Evolutionary conservation across 1,139 yeast species (phyloP).

Genomic region (Ashbya aceris): DNA sequence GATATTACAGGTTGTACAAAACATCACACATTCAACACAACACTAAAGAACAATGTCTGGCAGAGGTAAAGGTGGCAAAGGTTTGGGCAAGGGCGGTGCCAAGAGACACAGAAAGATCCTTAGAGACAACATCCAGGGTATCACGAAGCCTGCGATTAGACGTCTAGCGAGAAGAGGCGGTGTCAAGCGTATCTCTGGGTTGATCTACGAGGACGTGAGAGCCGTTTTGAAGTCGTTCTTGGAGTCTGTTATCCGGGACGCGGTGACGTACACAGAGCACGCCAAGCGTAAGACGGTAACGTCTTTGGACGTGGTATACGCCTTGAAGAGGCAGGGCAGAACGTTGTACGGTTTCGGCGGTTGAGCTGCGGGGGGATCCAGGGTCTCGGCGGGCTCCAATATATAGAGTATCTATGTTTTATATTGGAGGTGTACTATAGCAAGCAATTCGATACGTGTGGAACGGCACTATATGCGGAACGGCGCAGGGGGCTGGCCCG

Average conservation of each 20-base stretch:
- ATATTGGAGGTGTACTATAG: too few relatives aligned
- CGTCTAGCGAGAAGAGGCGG: conserved; percentile 99
- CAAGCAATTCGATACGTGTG: too few relatives aligned
- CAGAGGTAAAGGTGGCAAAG: conserved; percentile 98
- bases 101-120: conserved; percentile 98
- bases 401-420: too few relatives aligned
- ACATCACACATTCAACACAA: not conserved
- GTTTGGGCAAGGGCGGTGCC: conserved; percentile 97
- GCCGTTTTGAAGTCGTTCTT: conserved; percentile 87
- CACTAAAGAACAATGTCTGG: conserved; percentile 61
- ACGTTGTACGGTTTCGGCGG: conserved; percentile 99
- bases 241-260: conserved; percentile 93
- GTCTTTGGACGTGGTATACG: conserved; percentile 92
- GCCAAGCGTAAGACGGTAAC: conserved; percentile 99
- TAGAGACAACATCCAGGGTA: conserved; percentile 98
- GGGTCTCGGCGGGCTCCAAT: conserved; percentile 12
- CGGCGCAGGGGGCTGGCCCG: conserved; percentile 29
- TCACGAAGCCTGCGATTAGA: conserved; percentile 97
- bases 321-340: conserved; percentile 98
- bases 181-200: conserved; percentile 97
- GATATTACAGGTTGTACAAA: too few relatives aligned
- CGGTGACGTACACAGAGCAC: conserved; percentile 97
- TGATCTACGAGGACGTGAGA: conserved; percentile 96
- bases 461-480: conserved; percentile 15
- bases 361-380: conserved; percentile 32